Base-by-base conservation (phyloP, 2,329 filamentous ascomycete species). In the Mycosphaerella sp. region DNA sequence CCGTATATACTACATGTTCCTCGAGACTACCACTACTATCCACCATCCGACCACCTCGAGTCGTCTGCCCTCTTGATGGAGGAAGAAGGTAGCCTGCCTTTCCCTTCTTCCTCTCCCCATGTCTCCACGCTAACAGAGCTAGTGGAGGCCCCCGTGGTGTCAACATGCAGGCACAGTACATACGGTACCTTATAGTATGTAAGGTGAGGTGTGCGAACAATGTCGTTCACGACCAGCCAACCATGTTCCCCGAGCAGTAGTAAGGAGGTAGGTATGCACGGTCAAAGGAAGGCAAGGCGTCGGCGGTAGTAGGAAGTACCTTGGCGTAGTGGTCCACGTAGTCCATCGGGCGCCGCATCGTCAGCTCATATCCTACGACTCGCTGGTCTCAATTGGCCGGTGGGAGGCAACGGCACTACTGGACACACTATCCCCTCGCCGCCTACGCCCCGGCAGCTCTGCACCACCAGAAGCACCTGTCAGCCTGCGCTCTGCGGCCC, bases 151-250 rank as follows among this genome's bases (percentile, higher is more conserved):
- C 30, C 13, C 13, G 30, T 9, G 13, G 13, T 12, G 30, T 47
- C 44, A 14, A 41, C 25, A 48, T 48, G 45, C 45, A 48, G 45
- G 45, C 34, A 48, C 45, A 12, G 21, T 25, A 25, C 21, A 25
- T 25, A n/a, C n/a, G n/a, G n/a, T n/a, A n/a, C n/a, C n/a, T n/a
- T n/a, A 6, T 25, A 25, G 21, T 25, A 5, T 25, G 21, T 25
- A 25, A 25, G 6, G 21, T 21, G 6, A 3, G 3, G 18, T 25
- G 7, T 25, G 21, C 21, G 21, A 25, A 25, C 21, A 25, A 6
- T 25, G 21, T 25, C 21, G 21, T 6, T 5, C 4, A 5, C 21
- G 3, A 27, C n/a, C 36, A 9, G 37, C 34, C 44, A 34, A 47
- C 44, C 44, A 47, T 18, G 41, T 41, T 25, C 36, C n/a, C 32